Conservation (phyloP, 2,329 filamentous ascomycete species). For the Fusarium pseudocircinatum region DNA sequence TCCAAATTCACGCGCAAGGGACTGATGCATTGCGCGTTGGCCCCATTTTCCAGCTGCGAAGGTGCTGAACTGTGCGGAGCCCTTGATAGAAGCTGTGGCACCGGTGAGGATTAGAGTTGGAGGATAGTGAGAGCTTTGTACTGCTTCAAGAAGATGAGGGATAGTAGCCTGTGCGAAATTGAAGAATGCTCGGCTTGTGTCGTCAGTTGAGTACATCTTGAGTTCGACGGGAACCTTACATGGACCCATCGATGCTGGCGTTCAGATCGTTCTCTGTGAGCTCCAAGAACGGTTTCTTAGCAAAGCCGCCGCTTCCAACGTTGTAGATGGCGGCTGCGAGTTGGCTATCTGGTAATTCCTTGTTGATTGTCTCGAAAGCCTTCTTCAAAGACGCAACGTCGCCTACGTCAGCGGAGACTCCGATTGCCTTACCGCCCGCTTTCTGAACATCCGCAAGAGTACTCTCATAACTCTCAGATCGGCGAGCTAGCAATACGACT, state of each 20-base stretch:
- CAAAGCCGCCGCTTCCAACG: slow-evolving; percentile 61
- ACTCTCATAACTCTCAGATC: slow-evolving; percentile 70
- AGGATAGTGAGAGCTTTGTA: slow-evolving; percentile 65
- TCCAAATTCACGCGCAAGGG: slow-evolving; percentile 83
- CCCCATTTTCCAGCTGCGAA: slow-evolving; percentile 88
- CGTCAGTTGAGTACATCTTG: background rate
- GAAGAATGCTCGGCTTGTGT: slow-evolving; percentile 70
- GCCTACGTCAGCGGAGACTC: slow-evolving; percentile 64
- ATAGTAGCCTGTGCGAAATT: slow-evolving; percentile 78
- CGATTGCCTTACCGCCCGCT: slow-evolving; percentile 74
- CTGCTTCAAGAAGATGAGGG: slow-evolving; percentile 74
- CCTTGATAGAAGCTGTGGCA: slow-evolving; percentile 81
- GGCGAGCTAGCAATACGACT: slow-evolving; percentile 78
- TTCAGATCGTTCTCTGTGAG: slow-evolving; percentile 61
- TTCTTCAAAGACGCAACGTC: slow-evolving; percentile 59
- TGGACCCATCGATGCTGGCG: slow-evolving; percentile 55
- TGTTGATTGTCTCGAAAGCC: slow-evolving; percentile 71
- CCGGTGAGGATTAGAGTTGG: slow-evolving; percentile 88
- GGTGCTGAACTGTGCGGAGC: slow-evolving; percentile 72
- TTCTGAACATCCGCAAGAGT: slow-evolving; percentile 75
- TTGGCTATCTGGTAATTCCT: slow-evolving; percentile 64
- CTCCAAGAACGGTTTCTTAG: slow-evolving; percentile 68
- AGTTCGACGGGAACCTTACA: slow-evolving; percentile 51
- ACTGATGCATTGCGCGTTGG: slow-evolving; percentile 76
- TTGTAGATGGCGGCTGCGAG: slow-evolving; percentile 78